Base-by-base conservation (phyloP, 78 protist genomes). In the Guillardia theta region DNA sequence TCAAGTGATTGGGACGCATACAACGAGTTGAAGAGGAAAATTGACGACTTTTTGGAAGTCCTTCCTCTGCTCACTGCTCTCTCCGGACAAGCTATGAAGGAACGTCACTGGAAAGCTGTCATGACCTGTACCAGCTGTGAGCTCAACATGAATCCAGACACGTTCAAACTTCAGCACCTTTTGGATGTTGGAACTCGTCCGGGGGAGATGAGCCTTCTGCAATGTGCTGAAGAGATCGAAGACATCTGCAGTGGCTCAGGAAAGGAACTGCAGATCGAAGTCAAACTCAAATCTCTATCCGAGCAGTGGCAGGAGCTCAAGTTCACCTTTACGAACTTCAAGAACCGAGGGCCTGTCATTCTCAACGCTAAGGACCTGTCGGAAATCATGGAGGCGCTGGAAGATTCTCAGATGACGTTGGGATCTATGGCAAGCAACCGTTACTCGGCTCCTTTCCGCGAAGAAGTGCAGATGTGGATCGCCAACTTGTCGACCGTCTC, bases 1-100 rank as follows among this genome's bases (percentile, higher is more conserved):
- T n/a, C n/a, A n/a, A n/a, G n/a, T n/a, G 94, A 53, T 39, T 98
- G 97, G 98, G 96, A 96, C 53, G 98, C 99, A 33, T 98, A 90
- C 93, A 0, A n/a, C 37, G 97, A 95, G 77, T 96, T 98, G 43
- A 97, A 95, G 94, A 36, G 93, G 95, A 93, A 18, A 37, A 93
- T 97, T 48, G 97, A 96, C 94, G 96, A 95, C 93, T 97, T 98
- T 92, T 41, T 46, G 50, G 97, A 95, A 88, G 43, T 93, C 39
- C 93, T 96, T 27, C 97, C 97, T 47, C 70, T 97, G 24, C 64
- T 98, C 37, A 77, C 88, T 46, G 18, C 1, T 5, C 93, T 97
- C 45, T 19, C 94, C 12, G 46, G 96, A 88, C 44, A 1, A 45
- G 88, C 96, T 15, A 95, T 97, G 94, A 93, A 94, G 48, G 44